These are phyloP conservation scores for Nicotiana attenuata DNA, from an alignment of 257 asterid genomes.

Conservation along the genomic window DNA sequence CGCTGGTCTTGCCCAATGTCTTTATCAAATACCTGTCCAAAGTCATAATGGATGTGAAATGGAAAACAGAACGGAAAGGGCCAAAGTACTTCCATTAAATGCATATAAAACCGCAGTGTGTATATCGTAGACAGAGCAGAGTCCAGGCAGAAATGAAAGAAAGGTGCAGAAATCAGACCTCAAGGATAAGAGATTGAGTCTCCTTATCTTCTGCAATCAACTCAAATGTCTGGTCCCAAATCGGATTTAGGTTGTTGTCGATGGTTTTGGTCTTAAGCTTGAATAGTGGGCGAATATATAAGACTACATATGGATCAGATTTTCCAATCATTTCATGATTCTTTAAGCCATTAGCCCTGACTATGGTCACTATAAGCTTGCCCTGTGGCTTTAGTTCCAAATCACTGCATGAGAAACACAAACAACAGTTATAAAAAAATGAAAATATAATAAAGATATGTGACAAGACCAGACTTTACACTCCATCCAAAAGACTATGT, in stretches of 20 bases:
- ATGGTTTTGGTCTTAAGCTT: slow-evolving; percentile 85
- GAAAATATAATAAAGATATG: neutral
- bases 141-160: neutral
- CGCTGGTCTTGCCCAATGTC: slow-evolving; percentile 91
- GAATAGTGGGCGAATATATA: slow-evolving; percentile 78
- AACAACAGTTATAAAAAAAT: neutral
- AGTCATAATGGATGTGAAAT: neutral
- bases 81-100: neutral
- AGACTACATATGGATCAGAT: slow-evolving; percentile 84
- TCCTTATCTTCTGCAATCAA: slow-evolving; percentile 95
- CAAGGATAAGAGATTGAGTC: slow-evolving; percentile 75
- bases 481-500: neutral
- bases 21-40: slow-evolving; percentile 68
- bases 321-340: slow-evolving; percentile 93
- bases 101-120: neutral
- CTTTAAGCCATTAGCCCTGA: slow-evolving; percentile 68
- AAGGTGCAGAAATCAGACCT: slow-evolving; percentile 40
- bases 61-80: neutral
- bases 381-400: slow-evolving; percentile 99
- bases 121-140: neutral
- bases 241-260: slow-evolving; percentile 87
- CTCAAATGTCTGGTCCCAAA: slow-evolving; percentile 74
- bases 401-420: slow-evolving; percentile 47
- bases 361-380: slow-evolving; percentile 53
- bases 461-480: neutral